Base-by-base conservation (phyloP, 1,284 basidiomycete genomes). In the Ceratobasidium sp. region DNA sequence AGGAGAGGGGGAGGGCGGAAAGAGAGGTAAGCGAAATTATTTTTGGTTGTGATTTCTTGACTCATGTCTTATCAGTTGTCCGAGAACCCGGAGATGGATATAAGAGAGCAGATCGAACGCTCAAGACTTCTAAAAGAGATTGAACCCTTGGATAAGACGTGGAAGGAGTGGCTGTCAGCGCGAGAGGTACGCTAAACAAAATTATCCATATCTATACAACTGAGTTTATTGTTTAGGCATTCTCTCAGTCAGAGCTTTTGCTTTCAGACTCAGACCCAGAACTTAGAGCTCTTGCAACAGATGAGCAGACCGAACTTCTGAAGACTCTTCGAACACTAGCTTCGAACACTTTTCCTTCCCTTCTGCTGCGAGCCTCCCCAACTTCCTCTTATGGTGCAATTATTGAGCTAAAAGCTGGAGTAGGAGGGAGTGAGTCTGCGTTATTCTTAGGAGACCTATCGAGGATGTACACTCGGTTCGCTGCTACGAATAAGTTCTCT, bases 351-450 rank as follows among this genome's bases (percentile, higher is more conserved):
- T 91, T 98, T 80, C 93, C 95, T 0, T 79, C 88, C 0, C 87
- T 95, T 4, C 89, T 98, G 76, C 88, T 96, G 0, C 95, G 95
- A 0, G 86, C 90, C 0, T 92, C 94, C 0, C 82, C 88, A 7
- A 93, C 94, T 0, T 85, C 88, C 0, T 84, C 89, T 1, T 86
- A 95, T 23, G 94, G 94, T 2, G 94, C 95, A 0, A 88, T 99
- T 76, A 86, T 99, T 77, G 97, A 99, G 81, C 87, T 99, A 46
- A 97, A 97, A 82, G 91, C 96, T 0, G 98, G 97, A 2, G 96
- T 97, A 0, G 98, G 97, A 0, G 97, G 97, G 0, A 92, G 93
- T 3, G 97, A 99, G 85, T 90, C 97, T 0, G 91, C 91, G 5
- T 87, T 98, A 0, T 99, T 99, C 83, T 88, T 94, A 0, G 89